phyloP scores from a whole-genome alignment of 345 rosid genomes.

The Bruguiera parviflora region DNA sequence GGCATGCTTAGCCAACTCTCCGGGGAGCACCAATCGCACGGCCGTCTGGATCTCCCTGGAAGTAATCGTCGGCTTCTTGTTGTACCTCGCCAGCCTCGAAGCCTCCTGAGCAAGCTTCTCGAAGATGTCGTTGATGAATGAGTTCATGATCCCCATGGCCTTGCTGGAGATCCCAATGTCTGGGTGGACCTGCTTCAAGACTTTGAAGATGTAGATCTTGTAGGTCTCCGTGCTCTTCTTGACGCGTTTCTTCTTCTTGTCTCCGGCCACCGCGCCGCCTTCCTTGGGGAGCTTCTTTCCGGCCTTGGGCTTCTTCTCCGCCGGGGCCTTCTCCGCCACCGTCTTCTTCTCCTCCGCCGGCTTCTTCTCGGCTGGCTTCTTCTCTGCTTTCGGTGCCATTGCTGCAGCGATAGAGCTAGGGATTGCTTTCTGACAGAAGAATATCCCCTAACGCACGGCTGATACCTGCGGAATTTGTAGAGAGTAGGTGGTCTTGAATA shows the following conservation, averaged over 20 bases:
- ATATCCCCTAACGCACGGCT: no score
- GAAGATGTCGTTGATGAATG: slow-evolving; percentile 1
- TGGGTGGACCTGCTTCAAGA: slow-evolving; percentile 1
- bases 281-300: background rate
- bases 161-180: slow-evolving; percentile 1
- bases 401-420: background rate
- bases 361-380: slow-evolving; percentile 3
- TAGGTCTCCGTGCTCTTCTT: slow-evolving; percentile 3
- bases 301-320: slow-evolving; percentile 1
- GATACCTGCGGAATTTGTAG: no score
- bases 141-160: slow-evolving; percentile 7
- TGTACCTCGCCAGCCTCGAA: background rate
- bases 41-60: slow-evolving; percentile 2
- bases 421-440: background rate
- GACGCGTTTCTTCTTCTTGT: background rate
- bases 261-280: background rate
- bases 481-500: background rate
- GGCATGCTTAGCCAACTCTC: slow-evolving; percentile 2
- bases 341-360: slow-evolving; percentile 5
- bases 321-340: slow-evolving; percentile 4
- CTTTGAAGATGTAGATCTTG: background rate
- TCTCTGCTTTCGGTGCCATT: slow-evolving; percentile 3
- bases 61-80: slow-evolving; percentile 1
- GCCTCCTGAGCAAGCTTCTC: slow-evolving; percentile 3
- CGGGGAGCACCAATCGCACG: background rate